Conservation (phyloP, 23 red algal species). For the Cyanidiococcus yangmingshanensis region DNA sequence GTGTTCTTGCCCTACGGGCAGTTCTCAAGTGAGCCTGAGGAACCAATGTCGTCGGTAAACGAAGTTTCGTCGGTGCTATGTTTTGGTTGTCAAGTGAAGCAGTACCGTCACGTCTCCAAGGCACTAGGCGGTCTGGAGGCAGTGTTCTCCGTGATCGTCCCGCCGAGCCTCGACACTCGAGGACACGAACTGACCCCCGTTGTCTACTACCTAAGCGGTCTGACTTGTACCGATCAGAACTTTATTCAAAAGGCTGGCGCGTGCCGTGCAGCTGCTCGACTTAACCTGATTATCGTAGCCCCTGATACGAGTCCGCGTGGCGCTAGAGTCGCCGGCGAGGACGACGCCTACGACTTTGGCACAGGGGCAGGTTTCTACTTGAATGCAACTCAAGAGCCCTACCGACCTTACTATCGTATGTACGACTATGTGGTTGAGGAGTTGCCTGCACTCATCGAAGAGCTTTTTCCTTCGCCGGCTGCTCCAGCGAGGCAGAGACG, state of each 20-base stretch:
- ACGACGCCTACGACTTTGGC: conserved; percentile 83
- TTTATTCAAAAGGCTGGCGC: conserved; percentile 67
- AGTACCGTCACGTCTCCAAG: conserved; percentile 32
- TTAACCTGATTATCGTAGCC: conserved; percentile 46
- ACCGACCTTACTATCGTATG: conserved; percentile 65
- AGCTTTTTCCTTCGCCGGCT: conserved; percentile 33
- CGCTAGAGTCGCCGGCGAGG: conserved; percentile 53
- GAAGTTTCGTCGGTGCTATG: conserved; percentile 35
- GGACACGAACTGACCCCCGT: conserved; percentile 14
- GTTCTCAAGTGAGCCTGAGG: too few relatives aligned
- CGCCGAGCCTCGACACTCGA: neutral
- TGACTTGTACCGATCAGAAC: conserved; percentile 93
- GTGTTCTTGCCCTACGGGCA: too few relatives aligned
- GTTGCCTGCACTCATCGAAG: conserved; percentile 24
- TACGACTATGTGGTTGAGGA: conserved; percentile 39
- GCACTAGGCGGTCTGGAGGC: conserved; percentile 47
- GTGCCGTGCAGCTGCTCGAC: conserved; percentile 18
- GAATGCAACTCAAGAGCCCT: conserved; percentile 50
- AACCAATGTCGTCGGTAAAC: neutral
- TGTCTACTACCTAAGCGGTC: conserved; percentile 67
- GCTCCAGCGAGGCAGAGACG: neutral
- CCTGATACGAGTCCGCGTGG: conserved; percentile 89
- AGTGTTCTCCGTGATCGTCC: conserved; percentile 12
- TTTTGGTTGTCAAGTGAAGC: conserved; percentile 43
- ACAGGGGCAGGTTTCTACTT: conserved; percentile 94